Conservation (phyloP, 2,329 filamentous ascomycete genomes). For the Hypoxylon sp. region DNA sequence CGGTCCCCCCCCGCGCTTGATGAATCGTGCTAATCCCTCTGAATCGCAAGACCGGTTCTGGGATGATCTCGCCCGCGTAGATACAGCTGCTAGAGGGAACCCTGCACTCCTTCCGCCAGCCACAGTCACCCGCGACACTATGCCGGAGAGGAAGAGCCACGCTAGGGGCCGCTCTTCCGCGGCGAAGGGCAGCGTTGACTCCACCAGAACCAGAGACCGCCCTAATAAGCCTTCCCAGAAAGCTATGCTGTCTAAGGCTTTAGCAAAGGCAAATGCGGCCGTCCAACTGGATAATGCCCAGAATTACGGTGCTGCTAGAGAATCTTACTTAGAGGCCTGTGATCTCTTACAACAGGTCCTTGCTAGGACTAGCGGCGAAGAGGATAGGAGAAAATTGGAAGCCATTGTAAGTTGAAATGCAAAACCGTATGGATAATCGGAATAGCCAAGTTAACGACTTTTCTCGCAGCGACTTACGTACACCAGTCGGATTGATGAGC, state of each 20-base stretch:
- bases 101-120: conserved; percentile 49
- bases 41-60: conserved; percentile 49
- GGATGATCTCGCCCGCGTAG: conserved; percentile 47
- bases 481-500: conserved; percentile 87
- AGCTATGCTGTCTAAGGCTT: conserved; percentile 93
- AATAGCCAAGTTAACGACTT: conserved; percentile 25
- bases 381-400: conserved; percentile 91
- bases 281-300: conserved; percentile 96
- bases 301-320: conserved; percentile 91
- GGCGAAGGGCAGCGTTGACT: conserved; percentile 63
- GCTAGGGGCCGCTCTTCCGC: conserved; percentile 63
- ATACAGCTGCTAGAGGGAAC: conserved; percentile 45
- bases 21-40: conserved; percentile 47
- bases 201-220: conserved; percentile 56
- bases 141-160: conserved; percentile 60
- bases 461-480: conserved; percentile 83
- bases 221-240: conserved; percentile 78
- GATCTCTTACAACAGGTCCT: conserved; percentile 90
- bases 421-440: not conserved
- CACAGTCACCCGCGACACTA: conserved; percentile 49
- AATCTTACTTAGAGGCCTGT: conserved; percentile 93
- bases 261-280: conserved; percentile 96
- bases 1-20: conserved; percentile 42
- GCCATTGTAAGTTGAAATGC: conserved; percentile 79
- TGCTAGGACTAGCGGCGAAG: conserved; percentile 83